These are phyloP conservation scores for Globisporangium mamillatum DNA, from an alignment of 352 stramenopile genomes.

Conservation along the genomic window DNA sequence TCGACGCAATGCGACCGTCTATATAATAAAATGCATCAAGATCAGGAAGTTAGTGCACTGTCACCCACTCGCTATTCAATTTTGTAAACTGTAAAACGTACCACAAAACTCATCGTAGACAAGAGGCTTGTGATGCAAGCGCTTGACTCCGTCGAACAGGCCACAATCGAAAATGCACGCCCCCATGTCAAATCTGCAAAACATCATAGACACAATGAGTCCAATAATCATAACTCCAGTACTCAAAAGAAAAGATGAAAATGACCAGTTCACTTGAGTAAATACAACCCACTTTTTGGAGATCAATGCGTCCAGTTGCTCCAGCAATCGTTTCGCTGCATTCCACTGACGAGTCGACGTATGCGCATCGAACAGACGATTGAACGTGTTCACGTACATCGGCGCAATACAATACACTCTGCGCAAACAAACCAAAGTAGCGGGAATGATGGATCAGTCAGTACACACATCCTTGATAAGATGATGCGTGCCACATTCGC, in stretches of 20 bases:
- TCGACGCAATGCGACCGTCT: constrained; percentile 83
- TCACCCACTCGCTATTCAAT: background rate
- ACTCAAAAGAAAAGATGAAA: background rate
- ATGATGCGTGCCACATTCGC: background rate
- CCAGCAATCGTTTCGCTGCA: constrained; percentile 66
- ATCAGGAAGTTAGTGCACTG: background rate
- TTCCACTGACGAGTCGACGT: constrained; percentile 65
- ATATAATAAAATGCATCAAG: constrained; percentile 2
- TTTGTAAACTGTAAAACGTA: constrained; percentile 25
- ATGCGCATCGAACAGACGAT: constrained; percentile 64
- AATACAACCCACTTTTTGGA: constrained; percentile 43
- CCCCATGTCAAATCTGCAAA: constrained; percentile 63
- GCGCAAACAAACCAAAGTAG: constrained; percentile 13
- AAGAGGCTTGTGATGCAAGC: constrained; percentile 74
- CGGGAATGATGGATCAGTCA: background rate
- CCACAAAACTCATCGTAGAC: constrained; percentile 86
- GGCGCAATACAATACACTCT: constrained; percentile 80
- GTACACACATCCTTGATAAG: background rate
- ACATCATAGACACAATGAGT: constrained; percentile 2
- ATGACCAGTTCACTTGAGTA: background rate
- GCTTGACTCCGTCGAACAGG: constrained; percentile 82
- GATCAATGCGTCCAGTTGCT: constrained; percentile 61
- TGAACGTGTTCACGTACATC: constrained; percentile 78
- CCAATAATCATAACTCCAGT: background rate
- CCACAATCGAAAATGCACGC: constrained; percentile 86